Evolutionary conservation across 2,329 filamentous ascomycete genomes (phyloP).

Genomic region (Nothopassalora personata): DNA sequence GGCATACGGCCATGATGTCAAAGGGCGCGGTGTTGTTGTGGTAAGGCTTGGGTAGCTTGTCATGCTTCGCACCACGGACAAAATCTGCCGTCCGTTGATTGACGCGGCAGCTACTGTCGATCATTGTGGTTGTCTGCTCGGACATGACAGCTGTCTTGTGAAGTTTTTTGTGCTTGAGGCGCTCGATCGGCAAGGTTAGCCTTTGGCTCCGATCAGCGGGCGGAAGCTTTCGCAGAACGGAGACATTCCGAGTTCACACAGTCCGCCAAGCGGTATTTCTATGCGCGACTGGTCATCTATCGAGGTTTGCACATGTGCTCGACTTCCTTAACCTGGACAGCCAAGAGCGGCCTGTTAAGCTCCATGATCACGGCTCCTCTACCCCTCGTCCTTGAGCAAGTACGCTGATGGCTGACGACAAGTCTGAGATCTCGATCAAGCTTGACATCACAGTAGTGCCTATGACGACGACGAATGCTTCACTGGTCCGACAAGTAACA

Average conservation of each 20-base stretch:
- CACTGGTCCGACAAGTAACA: not conserved
- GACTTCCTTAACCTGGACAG: not conserved
- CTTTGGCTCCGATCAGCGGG: not conserved
- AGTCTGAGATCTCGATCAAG: not conserved
- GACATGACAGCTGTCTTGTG: not conserved
- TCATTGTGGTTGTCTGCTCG: not conserved
- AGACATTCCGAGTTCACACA: not conserved
- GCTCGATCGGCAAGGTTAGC: not conserved
- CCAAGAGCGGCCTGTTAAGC: not conserved
- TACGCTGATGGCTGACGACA: not conserved
- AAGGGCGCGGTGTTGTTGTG: not conserved
- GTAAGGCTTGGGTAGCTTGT: not conserved
- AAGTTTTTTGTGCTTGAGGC: not conserved
- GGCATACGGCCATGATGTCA: not conserved
- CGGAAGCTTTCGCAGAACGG: not conserved
- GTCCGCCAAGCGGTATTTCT: not conserved
- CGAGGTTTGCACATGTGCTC: not conserved
- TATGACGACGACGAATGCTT: not conserved
- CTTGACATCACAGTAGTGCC: not conserved
- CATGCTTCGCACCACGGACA: not conserved
- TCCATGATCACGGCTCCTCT: not conserved
- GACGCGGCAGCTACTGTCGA: not conserved
- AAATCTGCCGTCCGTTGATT: not conserved
- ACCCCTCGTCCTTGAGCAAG: not conserved
- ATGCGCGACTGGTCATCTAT: not conserved